A percentile compares a stretch with the other conserved stretches of the same genome.
Conservation (phyloP, 1,139 yeast genomes). For the Yamadazyma taylorii region DNA sequence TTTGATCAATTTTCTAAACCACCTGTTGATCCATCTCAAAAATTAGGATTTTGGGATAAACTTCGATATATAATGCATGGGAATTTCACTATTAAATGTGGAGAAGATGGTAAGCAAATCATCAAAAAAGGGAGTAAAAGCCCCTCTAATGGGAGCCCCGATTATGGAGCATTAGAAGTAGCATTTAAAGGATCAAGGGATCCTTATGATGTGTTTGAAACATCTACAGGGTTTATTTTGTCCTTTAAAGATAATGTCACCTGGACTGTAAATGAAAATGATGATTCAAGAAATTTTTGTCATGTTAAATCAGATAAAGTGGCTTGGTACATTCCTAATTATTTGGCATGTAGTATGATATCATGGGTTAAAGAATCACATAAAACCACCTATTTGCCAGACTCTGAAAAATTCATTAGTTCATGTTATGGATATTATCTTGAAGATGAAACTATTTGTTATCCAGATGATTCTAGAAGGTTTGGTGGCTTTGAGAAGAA, state of each 20-base stretch:
- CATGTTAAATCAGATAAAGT: conserved; percentile 38
- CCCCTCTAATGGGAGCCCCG: background rate
- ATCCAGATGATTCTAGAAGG: background rate
- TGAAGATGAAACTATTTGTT: conserved; percentile 19
- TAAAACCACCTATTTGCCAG: conserved; percentile 45
- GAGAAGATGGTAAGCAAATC: conserved; percentile 1
- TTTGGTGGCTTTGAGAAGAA: conserved; percentile 39
- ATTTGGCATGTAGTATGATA: conserved; percentile 55
- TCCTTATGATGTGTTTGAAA: conserved; percentile 43
- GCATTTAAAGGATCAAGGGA: conserved; percentile 50
- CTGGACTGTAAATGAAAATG: conserved; percentile 43
- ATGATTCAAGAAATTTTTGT: conserved; percentile 39
- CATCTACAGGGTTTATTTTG: conserved; percentile 42
- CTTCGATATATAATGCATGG: conserved; percentile 51
- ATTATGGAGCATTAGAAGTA: conserved; percentile 50
- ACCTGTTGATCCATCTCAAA: conserved; percentile 64
- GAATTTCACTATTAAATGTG: conserved; percentile 29
- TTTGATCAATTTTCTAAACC: conserved; percentile 84
- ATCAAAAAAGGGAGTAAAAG: background rate
- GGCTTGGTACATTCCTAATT: conserved; percentile 58
- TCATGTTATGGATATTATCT: conserved; percentile 56
- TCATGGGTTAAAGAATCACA: conserved; percentile 59
- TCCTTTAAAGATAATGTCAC: conserved; percentile 37
- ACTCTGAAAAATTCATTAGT: conserved; percentile 40
- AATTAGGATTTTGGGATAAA: conserved; percentile 63